These are phyloP conservation scores for Drechslerella stenobrocha DNA, from an alignment of 2,329 filamentous ascomycete species.

Conservation along the genomic window DNA sequence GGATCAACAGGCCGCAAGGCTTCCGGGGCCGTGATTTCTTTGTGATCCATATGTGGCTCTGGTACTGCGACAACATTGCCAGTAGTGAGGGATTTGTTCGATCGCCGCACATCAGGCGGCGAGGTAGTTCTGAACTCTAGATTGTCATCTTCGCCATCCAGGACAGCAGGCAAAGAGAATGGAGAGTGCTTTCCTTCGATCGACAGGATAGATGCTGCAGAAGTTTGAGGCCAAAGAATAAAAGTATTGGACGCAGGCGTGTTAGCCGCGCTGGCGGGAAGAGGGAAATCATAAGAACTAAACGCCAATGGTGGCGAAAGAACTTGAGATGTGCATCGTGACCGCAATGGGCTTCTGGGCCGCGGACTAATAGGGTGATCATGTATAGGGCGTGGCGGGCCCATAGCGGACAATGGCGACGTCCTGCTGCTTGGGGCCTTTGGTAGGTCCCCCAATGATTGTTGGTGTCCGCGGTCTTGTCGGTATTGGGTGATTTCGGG, in stretches of 20 bases:
- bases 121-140: not conserved
- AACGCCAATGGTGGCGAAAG: not conserved
- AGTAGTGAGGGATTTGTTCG: no score
- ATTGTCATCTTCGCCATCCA: not conserved
- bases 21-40: no score
- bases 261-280: conserved; percentile 8
- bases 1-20: no score
- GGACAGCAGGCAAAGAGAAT: not conserved
- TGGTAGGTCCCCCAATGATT: conserved; percentile 16
- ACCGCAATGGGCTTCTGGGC: not conserved
- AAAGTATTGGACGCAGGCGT: conserved; percentile 7
- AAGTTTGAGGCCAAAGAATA: not conserved
- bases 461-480: not conserved
- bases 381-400: not conserved
- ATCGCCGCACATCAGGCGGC: not conserved
- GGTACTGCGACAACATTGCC: no score
- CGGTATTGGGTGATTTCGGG: conserved; percentile 2
- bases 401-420: conserved; percentile 1
- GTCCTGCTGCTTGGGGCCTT: conserved; percentile 20
- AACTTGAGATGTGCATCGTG: no score
- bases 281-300: not conserved
- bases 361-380: not conserved
- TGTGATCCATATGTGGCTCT: no score
- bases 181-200: conserved; percentile 11
- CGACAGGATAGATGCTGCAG: not conserved